Evolutionary conservation across 2,329 filamentous ascomycete species (phyloP).

Genomic region (Myotisia sp.): DNA sequence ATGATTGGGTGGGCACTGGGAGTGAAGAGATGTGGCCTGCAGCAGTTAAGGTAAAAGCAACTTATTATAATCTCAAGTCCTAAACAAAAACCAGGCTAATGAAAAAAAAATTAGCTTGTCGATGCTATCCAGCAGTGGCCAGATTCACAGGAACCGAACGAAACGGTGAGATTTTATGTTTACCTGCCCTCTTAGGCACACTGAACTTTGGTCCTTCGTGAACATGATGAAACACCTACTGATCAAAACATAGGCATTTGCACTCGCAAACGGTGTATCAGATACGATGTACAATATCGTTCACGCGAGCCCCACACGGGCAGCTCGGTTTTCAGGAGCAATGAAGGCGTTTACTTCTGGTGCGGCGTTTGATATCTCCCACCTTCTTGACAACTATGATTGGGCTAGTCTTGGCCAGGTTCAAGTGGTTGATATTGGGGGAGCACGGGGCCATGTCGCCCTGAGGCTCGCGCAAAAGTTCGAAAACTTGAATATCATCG

Average conservation of each 20-base stretch:
- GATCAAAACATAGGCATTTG: slow-evolving; percentile 11
- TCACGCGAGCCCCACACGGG: slow-evolving; percentile 8
- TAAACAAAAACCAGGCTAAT: slow-evolving; percentile 20
- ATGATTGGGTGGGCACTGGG: slow-evolving; percentile 7
- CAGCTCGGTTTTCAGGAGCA: slow-evolving; percentile 4
- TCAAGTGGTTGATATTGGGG: slow-evolving; percentile 12
- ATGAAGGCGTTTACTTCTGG: slow-evolving; percentile 1
- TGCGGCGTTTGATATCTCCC: neutral
- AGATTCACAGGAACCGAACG: neutral
- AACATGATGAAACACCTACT: slow-evolving; percentile 21
- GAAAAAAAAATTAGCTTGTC: slow-evolving; percentile 8
- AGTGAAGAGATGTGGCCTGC: slow-evolving; percentile 8
- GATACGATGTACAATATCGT: slow-evolving; percentile 9
- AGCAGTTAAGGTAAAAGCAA: slow-evolving; percentile 6
- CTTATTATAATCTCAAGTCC: slow-evolving; percentile 16
- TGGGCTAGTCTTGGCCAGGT: slow-evolving; percentile 9
- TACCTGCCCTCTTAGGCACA: neutral
- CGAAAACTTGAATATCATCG: slow-evolving; percentile 15
- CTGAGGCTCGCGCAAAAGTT: slow-evolving; percentile 9
- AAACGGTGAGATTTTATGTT: slow-evolving; percentile 1
- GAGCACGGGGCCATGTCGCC: slow-evolving; percentile 9
- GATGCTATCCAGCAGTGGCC: slow-evolving; percentile 2
- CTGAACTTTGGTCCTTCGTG: slow-evolving; percentile 13
- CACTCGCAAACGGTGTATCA: slow-evolving; percentile 6
- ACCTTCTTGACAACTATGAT: slow-evolving; percentile 6